Base-by-base conservation (phyloP, 768 basidiomycete species). In the Russula sp. region DNA sequence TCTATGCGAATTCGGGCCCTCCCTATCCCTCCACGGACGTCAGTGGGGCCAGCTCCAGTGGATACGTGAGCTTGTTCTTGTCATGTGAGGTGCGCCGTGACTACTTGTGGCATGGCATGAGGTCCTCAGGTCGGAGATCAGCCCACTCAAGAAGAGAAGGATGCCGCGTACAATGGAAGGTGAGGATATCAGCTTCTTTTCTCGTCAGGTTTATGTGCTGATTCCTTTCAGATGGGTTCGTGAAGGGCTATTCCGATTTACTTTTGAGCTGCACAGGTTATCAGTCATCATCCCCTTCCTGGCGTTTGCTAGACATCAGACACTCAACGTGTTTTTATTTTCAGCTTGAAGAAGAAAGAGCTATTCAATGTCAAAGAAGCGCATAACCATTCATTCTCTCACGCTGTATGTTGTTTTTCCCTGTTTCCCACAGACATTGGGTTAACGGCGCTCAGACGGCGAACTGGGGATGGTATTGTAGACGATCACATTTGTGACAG, bases 161-260 rank as follows among this genome's bases (percentile, higher is more conserved):
- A 90, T 59, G 78, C 73, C 14, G 81, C 85, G 2, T 72, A 86
- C 34, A 77, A 78, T 51, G 84, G 85, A 68, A 85, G 81, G 87
- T 78, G 66, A 47, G 75, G 61, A 29, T 18, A 7, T 13, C 8
- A 2, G 55, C 38, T 8, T 1, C 20, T 7, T 11, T 32, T 20
- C 10, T 20, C 32, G 42, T 25, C 29, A 3, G 16, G 36, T 16
- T 18, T 20, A 34, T 43, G 18, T 56, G 39, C 53, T 25, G 7
- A 48, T n/a, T 9, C 29, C 20, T 39, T 25, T 5, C 41, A 92
- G 88, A 75, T 94, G 91, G 91, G 73, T 81, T n/a, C 82, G 92
- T 16, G 87, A 91, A 60, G 91, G 91, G 1, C 74, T 87, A n/a
- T 93, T 83, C 75, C 90, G 85, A 69, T 94, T 93, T 71, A 84